Conservation (phyloP, 148 eudicot genomes). For the Fagopyrum esculentum region DNA sequence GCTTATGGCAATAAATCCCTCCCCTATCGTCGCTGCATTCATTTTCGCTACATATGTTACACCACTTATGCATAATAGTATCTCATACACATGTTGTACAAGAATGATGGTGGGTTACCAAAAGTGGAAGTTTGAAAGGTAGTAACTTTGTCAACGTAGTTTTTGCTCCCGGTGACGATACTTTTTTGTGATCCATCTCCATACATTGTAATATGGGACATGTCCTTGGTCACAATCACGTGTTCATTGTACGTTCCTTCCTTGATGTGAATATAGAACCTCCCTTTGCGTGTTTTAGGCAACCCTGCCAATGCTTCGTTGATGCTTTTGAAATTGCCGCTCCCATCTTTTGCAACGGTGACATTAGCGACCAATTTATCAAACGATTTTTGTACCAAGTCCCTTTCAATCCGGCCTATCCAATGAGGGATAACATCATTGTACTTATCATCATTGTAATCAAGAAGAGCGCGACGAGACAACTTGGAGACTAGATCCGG, state of each 20-base stretch:
- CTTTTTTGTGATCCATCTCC: constrained; percentile 92
- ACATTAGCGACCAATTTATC: constrained; percentile 35
- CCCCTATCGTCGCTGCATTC: constrained; percentile 50
- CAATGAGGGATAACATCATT: constrained; percentile 35
- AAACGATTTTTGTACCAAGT: constrained; percentile 30
- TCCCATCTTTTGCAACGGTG: constrained; percentile 76
- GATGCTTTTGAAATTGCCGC: constrained; percentile 60
- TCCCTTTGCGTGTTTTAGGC: constrained; percentile 36
- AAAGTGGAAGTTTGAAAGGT: constrained; percentile 75
- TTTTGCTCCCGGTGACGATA: constrained; percentile 68
- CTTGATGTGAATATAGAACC: constrained; percentile 60
- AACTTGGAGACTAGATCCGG: constrained; percentile 25
- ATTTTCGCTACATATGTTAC: background rate
- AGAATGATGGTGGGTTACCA: constrained; percentile 29
- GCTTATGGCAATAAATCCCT: constrained; percentile 62
- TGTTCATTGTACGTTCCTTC: constrained; percentile 70
- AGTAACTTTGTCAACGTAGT: constrained; percentile 49
- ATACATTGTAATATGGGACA: constrained; percentile 68
- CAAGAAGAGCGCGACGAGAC: constrained; percentile 16
- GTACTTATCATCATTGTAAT: background rate
- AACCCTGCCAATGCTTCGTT: constrained; percentile 47
- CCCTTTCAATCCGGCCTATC: constrained; percentile 44
- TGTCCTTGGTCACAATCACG: constrained; percentile 59
- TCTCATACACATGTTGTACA: background rate
- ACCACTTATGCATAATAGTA: background rate